Conservation (phyloP, 139 green algal genomes). For the Edaphochlamys debaryana region DNA sequence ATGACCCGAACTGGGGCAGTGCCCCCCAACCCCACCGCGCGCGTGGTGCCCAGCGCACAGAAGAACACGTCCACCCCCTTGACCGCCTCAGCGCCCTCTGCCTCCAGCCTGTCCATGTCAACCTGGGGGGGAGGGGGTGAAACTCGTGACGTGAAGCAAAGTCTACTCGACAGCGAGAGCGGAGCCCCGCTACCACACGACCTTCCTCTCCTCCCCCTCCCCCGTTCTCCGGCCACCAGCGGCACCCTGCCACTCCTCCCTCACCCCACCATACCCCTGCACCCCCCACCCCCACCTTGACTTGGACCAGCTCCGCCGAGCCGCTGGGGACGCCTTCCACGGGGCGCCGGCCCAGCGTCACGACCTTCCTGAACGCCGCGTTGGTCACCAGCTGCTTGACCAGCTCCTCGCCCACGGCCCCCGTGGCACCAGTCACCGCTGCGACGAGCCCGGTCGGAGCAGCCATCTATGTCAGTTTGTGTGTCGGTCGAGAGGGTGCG, state of each 20-base stretch:
- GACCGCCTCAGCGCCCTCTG: constrained; percentile 45
- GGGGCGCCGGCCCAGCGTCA: constrained; percentile 42
- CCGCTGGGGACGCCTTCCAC: neutral
- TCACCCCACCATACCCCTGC: too few species aligned
- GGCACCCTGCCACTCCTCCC: too few species aligned
- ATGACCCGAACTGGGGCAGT: too few species aligned
- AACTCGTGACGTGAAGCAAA: too few species aligned
- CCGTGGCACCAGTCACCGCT: constrained; percentile 56
- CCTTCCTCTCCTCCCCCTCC: too few species aligned
- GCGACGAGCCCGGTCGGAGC: too few species aligned
- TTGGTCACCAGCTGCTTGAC: constrained; percentile 54
- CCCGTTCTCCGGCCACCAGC: too few species aligned
- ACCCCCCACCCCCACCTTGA: neutral
- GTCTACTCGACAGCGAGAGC: too few species aligned
- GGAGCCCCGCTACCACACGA: too few species aligned
- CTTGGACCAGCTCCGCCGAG: neutral
- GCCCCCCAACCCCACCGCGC: constrained; percentile 56
- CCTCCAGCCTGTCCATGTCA: constrained; percentile 56
- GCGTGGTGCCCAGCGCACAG: constrained; percentile 71
- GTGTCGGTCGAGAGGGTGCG: too few species aligned
- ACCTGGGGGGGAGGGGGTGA: constrained; percentile 25
- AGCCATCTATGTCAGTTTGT: too few species aligned
- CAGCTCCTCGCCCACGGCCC: constrained; percentile 54
- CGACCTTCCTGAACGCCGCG: constrained; percentile 45
- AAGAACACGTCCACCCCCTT: constrained; percentile 59